Base-by-base conservation (phyloP, 2,329 filamentous ascomycete species). In the Colletotrichum coccodes region DNA sequence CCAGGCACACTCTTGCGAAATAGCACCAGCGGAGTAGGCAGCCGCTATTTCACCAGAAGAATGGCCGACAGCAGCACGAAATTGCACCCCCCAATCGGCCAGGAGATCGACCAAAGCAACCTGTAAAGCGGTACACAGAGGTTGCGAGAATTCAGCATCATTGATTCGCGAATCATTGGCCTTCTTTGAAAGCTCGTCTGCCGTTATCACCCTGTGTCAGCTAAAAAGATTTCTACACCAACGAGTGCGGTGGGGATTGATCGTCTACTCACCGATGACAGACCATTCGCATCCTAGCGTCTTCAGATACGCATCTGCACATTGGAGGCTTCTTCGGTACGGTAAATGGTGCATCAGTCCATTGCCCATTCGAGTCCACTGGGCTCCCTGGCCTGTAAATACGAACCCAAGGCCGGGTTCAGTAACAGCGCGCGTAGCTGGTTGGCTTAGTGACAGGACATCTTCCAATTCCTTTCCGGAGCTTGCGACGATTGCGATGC, bases 71-170 rank as follows among this genome's bases (percentile, higher is more conserved):
- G 79, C 77, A 21, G 54, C 38, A 32, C 26, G 12, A 30, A 81
- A 4, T 23, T 42, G 60, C 6, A 82, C 65, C 1, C 73, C 71
- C 49, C 75, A 80, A 5, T 64, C 60, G 18, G 60, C 44, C n/a
- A 81, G 71, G 0, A 81, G 70, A 8, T 82, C 76, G 1, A 82
- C 75, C 0, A 85, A 68, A 3, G 73, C 82, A 1, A 86, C 67
- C 64, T 85, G 84, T 0, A 86, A 30, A 0, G 81, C 81, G 0
- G 82, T 84, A 36, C 78, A 84, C 1, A 81, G 28, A 0, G 83
- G 77, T 54, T 85, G 83, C 14, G 75, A 75, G 12, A 34, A 50
- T 14, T 47, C 53, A 3, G 66, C 54, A 6, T 40, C 23, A 40
- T 52, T 57, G 49, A 69, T 42, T 1, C 44, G 50, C 18, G 54